Percentiles rank a stretch among this genome's conserved stretches.
Conservation (phyloP, 2,329 filamentous ascomycete species). For the Phialemonium atrogriseum region DNA sequence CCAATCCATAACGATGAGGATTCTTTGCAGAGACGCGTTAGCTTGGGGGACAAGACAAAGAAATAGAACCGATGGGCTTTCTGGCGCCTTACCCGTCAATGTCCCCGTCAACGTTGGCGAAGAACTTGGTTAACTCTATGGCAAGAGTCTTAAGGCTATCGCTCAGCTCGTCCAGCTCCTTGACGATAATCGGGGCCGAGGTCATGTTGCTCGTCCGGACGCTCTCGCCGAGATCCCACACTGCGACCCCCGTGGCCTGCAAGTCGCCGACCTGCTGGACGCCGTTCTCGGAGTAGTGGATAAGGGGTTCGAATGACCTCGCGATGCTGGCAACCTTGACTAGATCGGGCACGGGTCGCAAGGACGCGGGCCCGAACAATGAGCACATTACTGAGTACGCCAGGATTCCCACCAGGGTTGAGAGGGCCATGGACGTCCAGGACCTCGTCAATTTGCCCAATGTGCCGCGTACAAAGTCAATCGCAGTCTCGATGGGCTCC, state of each 20-base stretch:
- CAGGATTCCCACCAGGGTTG: conserved; percentile 53
- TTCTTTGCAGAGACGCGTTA: conserved; percentile 41
- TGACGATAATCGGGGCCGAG: conserved; percentile 76
- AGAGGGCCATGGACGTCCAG: conserved; percentile 57
- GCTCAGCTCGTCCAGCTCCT: conserved; percentile 75
- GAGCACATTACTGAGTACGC: conserved; percentile 57
- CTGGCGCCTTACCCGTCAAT: conserved; percentile 60
- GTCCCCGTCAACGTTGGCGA: conserved; percentile 86
- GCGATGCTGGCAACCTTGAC: conserved; percentile 86
- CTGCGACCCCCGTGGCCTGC: conserved; percentile 84
- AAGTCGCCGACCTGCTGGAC: conserved; percentile 78
- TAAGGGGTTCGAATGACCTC: conserved; percentile 85
- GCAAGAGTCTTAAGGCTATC: conserved; percentile 79
- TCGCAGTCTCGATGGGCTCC: conserved; percentile 69
- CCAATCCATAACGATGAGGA: conserved; percentile 95
- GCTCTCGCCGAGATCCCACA: conserved; percentile 91
- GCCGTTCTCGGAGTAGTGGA: conserved; percentile 89
- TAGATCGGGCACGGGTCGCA: conserved; percentile 68
- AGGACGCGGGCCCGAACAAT: conserved; percentile 59
- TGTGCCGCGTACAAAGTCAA: conserved; percentile 54
- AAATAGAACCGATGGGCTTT: conserved; percentile 1
- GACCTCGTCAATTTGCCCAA: conserved; percentile 58
- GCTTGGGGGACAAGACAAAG: not conserved
- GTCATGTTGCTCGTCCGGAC: conserved; percentile 87
- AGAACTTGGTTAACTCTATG: conserved; percentile 82